Evolutionary conservation across 352 stramenopile species (phyloP).

Genomic region (Globisporangium carolinianum): DNA sequence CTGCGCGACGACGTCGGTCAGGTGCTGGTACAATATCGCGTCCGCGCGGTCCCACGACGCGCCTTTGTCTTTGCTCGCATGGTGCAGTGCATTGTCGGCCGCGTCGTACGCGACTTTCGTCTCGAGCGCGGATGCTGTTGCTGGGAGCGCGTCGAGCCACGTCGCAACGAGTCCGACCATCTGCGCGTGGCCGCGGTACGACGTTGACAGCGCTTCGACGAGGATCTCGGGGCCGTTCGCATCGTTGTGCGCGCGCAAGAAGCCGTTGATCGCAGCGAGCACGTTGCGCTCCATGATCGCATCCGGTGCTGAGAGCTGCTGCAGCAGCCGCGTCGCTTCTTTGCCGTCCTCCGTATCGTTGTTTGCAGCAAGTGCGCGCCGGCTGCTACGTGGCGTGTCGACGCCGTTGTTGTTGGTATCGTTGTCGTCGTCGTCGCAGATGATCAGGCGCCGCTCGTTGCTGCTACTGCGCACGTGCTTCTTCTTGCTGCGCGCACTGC

Average conservation of each 20-base stretch:
- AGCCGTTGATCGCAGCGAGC: conserved; percentile 76
- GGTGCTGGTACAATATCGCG: conserved; percentile 68
- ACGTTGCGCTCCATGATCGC: conserved; percentile 83
- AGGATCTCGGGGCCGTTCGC: conserved; percentile 80
- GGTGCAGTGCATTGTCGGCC: conserved; percentile 40
- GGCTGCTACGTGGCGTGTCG: background rate
- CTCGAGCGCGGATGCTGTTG: conserved; percentile 52
- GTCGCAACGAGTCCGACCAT: conserved; percentile 83
- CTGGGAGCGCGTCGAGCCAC: conserved; percentile 65
- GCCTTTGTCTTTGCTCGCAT: conserved; percentile 61
- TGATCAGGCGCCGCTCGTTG: conserved; percentile 71
- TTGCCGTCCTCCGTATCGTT: conserved; percentile 52
- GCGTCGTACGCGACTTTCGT: conserved; percentile 76
- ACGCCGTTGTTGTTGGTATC: background rate
- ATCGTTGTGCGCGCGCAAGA: conserved; percentile 69
- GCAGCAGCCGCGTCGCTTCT: conserved; percentile 60
- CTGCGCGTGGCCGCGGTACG: conserved; percentile 79
- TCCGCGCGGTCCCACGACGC: conserved; percentile 66
- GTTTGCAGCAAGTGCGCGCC: no score
- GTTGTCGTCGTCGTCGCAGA: conserved; percentile 74
- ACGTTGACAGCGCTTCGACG: conserved; percentile 81
- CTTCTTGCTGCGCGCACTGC: conserved; percentile 5
- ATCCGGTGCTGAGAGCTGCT: conserved; percentile 62
- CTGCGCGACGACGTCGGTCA: conserved; percentile 72
- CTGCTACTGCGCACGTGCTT: conserved; percentile 26